Base-by-base conservation (phyloP, 1,284 basidiomycete species). In the Malassezia nana region DNA sequence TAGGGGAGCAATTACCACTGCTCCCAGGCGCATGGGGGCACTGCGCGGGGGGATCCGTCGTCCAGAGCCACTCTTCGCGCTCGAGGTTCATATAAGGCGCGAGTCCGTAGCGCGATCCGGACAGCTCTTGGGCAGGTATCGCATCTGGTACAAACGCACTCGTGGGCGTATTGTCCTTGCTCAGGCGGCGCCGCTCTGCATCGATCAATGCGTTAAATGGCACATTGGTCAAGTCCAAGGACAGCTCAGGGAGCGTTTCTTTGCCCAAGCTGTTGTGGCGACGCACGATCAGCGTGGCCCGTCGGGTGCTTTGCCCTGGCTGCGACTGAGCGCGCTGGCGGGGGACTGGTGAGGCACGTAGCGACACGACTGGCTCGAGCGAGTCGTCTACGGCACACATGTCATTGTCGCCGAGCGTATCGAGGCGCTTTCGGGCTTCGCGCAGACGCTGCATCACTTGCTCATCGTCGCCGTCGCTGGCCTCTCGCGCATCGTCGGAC, bases 31-130 rank as follows among this genome's bases (percentile, higher is more conserved):
- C 28, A 6, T n/a, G 8, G 28, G 25, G 15, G 29, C 26, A 6
- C n/a, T 26, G 29, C 28, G 43, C 9, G 18, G 2, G 18, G 1
- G 16, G 16, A 3, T 38, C 35, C 16, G 18, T 38, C 16, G 35
- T 38, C 53, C 53, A 55, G 25, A 28, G 20, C 53, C 53, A 55
- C 44, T 55, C 53, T 4, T 33, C 43, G 29, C 31, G 53, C 42
- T 55, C 53, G 16, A 55, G 25, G 4, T 49, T 16, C 6, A 10
- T 46, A 15, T 33, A 47, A 3, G 47, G 35, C 22, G 35, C 42
- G 6, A 44, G 22, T 40, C 46, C 53, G 16, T 24, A 49, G 16
- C 28, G 29, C 8, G 35, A 53, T 28, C 38, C 51, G 7, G 50
- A 52, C 35, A 38, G 2, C 10, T 46, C 6, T 3, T 35, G 20